Conservation (phyloP, 495 filamentous ascomycete genomes). For the Clohesyomyces aquaticus region DNA sequence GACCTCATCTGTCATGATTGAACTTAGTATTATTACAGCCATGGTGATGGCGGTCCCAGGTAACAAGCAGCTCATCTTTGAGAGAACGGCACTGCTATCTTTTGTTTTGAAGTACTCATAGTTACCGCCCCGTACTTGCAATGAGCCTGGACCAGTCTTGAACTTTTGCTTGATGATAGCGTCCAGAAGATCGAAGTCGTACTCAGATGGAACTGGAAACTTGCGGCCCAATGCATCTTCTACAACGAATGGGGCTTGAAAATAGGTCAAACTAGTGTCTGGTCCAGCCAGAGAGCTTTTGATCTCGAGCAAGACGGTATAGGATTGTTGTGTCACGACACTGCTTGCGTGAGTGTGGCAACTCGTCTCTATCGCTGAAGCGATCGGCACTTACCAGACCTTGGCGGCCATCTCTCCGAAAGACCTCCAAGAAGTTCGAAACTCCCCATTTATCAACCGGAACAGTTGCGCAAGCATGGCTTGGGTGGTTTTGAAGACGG, state of each 20-base stretch:
- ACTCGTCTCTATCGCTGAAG: background rate
- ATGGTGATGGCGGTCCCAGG: no score
- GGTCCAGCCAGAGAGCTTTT: background rate
- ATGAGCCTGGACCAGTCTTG: background rate
- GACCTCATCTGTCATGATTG: no score
- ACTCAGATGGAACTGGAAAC: constrained; percentile 7
- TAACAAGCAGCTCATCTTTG: no score
- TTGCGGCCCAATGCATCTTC: constrained; percentile 1
- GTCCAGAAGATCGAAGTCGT: background rate
- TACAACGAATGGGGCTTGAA: background rate
- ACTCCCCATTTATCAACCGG: no score
- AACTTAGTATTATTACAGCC: no score
- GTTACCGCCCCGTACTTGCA: background rate
- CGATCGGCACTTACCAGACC: background rate
- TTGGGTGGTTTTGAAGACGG: no score
- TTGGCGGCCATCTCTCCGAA: background rate
- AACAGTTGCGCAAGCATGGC: no score
- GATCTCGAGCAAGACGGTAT: background rate
- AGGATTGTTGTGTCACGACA: constrained; percentile 5
- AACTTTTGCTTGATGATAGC: background rate
- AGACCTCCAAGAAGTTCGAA: no score
- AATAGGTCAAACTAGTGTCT: background rate
- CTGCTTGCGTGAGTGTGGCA: background rate
- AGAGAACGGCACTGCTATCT: no score
- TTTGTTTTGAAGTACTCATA: no score